These are phyloP conservation scores for Tephrocybe sp. DNA, from an alignment of 768 basidiomycete species.

Conservation along the genomic window DNA sequence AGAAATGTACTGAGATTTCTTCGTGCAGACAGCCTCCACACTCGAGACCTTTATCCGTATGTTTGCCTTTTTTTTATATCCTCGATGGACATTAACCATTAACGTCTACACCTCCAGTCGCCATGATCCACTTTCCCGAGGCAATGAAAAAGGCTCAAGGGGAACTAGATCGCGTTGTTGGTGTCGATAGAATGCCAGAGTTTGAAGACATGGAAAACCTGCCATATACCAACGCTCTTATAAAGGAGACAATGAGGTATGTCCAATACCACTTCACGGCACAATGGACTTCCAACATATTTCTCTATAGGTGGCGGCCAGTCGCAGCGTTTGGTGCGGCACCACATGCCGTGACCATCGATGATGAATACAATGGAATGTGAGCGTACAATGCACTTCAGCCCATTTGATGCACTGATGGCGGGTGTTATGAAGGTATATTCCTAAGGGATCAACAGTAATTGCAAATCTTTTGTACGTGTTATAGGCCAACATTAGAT, in stretches of 20 bases:
- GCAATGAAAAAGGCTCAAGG: slow-evolving; percentile 39
- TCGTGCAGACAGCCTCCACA: slow-evolving; percentile 2
- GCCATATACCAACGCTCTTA: slow-evolving; percentile 36
- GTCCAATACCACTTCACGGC: not conserved
- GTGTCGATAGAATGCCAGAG: slow-evolving; percentile 38
- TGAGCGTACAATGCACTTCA: not conserved
- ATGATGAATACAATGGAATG: slow-evolving; percentile 40
- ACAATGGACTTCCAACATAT: not conserved
- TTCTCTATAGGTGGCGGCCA: slow-evolving; percentile 14
- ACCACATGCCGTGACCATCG: slow-evolving; percentile 36
- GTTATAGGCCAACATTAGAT: not conserved
- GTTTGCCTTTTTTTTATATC: not conserved
- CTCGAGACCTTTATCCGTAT: slow-evolving; percentile 12
- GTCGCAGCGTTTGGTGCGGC: slow-evolving; percentile 22
- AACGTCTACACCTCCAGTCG: slow-evolving; percentile 21
- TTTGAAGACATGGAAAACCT: slow-evolving; percentile 34
- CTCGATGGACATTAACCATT: not conserved
- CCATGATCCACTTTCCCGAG: slow-evolving; percentile 38
- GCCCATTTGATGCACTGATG: not conserved
- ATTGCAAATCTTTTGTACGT: slow-evolving; percentile 36
- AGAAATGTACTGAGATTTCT: not conserved
- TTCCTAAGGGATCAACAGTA: slow-evolving; percentile 37
- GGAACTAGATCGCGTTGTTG: slow-evolving; percentile 37
- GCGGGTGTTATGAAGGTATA: slow-evolving; percentile 19
- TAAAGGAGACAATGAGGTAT: slow-evolving; percentile 37